phyloP scores from a whole-genome alignment of 768 basidiomycete genomes.

The Boletus subparvulus region DNA sequence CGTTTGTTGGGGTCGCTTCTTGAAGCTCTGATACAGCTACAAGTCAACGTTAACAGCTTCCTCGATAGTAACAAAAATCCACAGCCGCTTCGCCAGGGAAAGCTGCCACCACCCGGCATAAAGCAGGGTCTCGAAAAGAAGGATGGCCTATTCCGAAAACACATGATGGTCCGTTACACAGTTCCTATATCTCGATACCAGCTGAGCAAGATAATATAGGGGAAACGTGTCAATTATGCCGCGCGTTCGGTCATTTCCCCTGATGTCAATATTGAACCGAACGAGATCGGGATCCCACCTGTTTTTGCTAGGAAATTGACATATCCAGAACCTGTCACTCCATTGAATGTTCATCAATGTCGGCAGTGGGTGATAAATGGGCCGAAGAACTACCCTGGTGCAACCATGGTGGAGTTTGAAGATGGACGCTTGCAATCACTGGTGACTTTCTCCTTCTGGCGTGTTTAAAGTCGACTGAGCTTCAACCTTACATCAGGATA shows the following conservation, averaged over 20 bases:
- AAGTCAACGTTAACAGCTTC: slow-evolving; percentile 94
- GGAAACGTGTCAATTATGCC: slow-evolving; percentile 98
- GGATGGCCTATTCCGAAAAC: slow-evolving; percentile 94
- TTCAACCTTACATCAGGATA: slow-evolving; percentile 54
- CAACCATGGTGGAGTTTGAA: slow-evolving; percentile 92
- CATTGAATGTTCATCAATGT: slow-evolving; percentile 85
- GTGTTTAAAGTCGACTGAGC: slow-evolving; percentile 1
- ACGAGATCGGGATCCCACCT: slow-evolving; percentile 97
- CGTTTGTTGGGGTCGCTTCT: slow-evolving; percentile 67
- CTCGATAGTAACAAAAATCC: slow-evolving; percentile 98
- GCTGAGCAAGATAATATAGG: slow-evolving; percentile 46
- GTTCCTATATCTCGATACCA: neutral
- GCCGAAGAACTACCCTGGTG: slow-evolving; percentile 86
- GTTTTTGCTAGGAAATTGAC: slow-evolving; percentile 96
- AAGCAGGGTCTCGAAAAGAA: slow-evolving; percentile 99
- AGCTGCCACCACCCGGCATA: slow-evolving; percentile 87
- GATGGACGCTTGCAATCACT: slow-evolving; percentile 86
- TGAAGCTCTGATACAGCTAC: slow-evolving; percentile 84
- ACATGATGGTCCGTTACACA: slow-evolving; percentile 86
- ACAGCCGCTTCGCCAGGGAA: slow-evolving; percentile 77
- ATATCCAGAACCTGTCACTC: slow-evolving; percentile 95
- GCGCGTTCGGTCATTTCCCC: slow-evolving; percentile 99
- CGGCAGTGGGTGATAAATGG: slow-evolving; percentile 90
- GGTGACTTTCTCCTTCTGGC: slow-evolving; percentile 38
- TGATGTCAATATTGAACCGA: slow-evolving; percentile 98